Percentiles rank a stretch among this genome's conserved stretches.
phyloP scores from a whole-genome alignment of 495 filamentous ascomycete genomes.

The Aspergillus bertholletiae region DNA sequence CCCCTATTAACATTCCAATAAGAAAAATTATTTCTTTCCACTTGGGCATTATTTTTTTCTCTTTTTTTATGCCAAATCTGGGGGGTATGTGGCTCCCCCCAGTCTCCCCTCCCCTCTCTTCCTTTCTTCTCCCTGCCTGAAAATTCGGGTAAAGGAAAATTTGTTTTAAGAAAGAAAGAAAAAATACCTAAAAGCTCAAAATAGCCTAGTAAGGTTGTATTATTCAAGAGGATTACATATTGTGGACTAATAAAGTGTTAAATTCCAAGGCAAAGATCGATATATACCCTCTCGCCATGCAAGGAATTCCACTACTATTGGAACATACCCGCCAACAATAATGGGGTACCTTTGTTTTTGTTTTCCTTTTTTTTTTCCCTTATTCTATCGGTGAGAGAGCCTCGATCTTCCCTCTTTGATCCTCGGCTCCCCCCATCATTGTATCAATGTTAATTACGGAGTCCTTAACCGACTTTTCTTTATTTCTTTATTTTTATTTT shows the following conservation, averaged over 20 bases:
- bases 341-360: not conserved
- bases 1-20: slow-evolving; percentile 9
- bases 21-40: not conserved
- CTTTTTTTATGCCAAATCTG: not conserved
- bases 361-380: not conserved
- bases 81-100: too few relatives aligned
- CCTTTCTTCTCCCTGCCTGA: not conserved
- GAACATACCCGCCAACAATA: not conserved
- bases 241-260: not conserved
- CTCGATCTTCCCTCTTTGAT: not conserved
- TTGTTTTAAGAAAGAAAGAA: not conserved
- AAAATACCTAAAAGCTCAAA: too few relatives aligned
- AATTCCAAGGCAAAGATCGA: not conserved
- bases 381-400: not conserved
- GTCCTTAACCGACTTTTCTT: too few relatives aligned
- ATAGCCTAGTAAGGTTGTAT: too few relatives aligned
- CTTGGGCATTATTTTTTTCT: too few relatives aligned
- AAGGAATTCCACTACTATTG: slow-evolving; percentile 4
- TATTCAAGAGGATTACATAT: not conserved
- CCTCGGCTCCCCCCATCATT: not conserved
- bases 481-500: too few relatives aligned
- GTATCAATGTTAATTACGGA: not conserved
- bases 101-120: not conserved
- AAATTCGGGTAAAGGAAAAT: not conserved
- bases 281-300: not conserved